These are phyloP conservation scores for Cystofilobasidium capitatum DNA, from an alignment of 768 basidiomycete genomes.

Conservation along the genomic window DNA sequence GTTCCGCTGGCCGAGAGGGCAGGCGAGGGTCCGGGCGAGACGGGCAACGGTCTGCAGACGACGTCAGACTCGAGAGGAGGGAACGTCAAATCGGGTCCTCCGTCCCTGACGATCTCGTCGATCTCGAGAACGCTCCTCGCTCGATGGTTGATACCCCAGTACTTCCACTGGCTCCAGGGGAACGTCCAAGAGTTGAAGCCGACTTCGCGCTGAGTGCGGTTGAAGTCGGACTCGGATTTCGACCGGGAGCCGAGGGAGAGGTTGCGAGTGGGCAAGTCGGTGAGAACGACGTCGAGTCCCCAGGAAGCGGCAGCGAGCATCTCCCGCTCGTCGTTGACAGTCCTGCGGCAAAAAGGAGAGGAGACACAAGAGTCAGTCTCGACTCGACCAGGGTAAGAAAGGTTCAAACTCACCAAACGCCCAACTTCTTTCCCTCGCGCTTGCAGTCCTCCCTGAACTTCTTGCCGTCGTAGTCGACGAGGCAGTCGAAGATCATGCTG, in stretches of 20 bases:
- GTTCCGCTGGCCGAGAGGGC: background rate
- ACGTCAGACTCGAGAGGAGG: background rate
- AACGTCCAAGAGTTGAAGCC: slow-evolving; percentile 10
- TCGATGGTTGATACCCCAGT: slow-evolving; percentile 2
- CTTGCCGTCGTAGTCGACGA: slow-evolving; percentile 36
- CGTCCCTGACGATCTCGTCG: slow-evolving; percentile 23
- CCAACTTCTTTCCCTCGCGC: slow-evolving; percentile 36
- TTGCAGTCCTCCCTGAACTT: slow-evolving; percentile 37
- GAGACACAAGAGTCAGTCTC: background rate
- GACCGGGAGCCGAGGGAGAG: slow-evolving; percentile 33
- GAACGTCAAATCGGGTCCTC: slow-evolving; percentile 15
- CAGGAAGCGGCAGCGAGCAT: slow-evolving; percentile 33
- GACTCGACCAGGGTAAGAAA: background rate
- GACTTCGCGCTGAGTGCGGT: slow-evolving; percentile 22
- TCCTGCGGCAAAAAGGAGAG: slow-evolving; percentile 19
- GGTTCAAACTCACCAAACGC: slow-evolving; percentile 31
- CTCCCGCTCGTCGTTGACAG: slow-evolving; percentile 39
- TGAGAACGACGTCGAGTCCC: slow-evolving; percentile 39
- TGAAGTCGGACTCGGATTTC: slow-evolving; percentile 16
- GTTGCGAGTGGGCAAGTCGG: slow-evolving; percentile 34
- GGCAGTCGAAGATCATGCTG: slow-evolving; percentile 35
- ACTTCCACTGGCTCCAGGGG: slow-evolving; percentile 5
- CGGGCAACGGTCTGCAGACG: background rate
- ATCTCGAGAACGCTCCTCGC: slow-evolving; percentile 10
- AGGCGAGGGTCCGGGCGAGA: background rate